Conservation (phyloP, 1,284 basidiomycete species). For the Melampsora americana region DNA sequence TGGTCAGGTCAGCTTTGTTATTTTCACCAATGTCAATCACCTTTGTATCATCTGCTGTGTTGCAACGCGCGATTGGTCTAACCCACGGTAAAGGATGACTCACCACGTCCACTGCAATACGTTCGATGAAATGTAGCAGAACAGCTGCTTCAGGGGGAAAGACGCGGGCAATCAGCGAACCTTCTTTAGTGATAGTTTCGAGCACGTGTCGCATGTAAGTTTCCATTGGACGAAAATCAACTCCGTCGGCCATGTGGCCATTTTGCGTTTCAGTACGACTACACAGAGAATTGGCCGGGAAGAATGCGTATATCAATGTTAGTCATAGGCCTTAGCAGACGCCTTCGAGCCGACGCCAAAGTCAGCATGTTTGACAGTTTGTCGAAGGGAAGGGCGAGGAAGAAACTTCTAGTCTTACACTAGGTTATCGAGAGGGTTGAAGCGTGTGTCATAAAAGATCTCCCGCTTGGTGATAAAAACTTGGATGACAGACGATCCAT, state of each 20-base stretch:
- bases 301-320: slow-evolving; percentile 50
- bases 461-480: slow-evolving; percentile 91
- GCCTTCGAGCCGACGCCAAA: background rate
- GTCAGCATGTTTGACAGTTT: background rate
- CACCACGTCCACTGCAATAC: slow-evolving; percentile 69
- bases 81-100: slow-evolving; percentile 15
- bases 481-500: slow-evolving; percentile 52
- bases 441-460: slow-evolving; percentile 82
- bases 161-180: slow-evolving; percentile 72
- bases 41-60: too few species aligned
- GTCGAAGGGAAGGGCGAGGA: background rate
- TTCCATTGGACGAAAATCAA: slow-evolving; percentile 91
- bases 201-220: slow-evolving; percentile 74
- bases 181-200: slow-evolving; percentile 67
- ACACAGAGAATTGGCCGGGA: background rate
- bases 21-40: background rate
- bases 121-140: slow-evolving; percentile 69
- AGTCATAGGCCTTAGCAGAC: slow-evolving; percentile 42
- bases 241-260: slow-evolving; percentile 56
- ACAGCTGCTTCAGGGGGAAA: slow-evolving; percentile 77
- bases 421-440: slow-evolving; percentile 78
- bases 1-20: background rate
- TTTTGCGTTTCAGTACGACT: slow-evolving; percentile 47
- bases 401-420: slow-evolving; percentile 61
- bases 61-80: background rate